Evolutionary conservation across 441 rosid species (phyloP), one percentile per base, ranked within the genome.

Genomic region (Erodium moschatum): DNA sequence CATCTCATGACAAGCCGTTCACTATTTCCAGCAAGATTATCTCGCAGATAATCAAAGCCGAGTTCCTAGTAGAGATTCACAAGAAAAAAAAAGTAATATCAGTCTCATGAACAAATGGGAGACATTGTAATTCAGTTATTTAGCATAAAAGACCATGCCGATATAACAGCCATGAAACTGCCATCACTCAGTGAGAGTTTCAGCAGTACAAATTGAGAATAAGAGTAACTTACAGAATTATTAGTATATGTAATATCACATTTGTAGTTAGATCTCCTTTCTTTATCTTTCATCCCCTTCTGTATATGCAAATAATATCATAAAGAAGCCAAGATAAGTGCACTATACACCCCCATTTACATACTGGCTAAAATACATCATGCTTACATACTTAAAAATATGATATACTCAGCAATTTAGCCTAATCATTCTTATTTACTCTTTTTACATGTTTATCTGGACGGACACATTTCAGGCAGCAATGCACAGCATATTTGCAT

Each of bases 1-100:
- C 98, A 92, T 92, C 94, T 87, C 98, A 90, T 90, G 38, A 92
- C 98, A 82, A 92, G 97, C 75, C 90, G 90, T 67, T 83, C 92
- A 69, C 83, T 77, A 54, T 81, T 89, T 74, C 84, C 83, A 69
- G 96, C 87, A 77, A 92, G 97, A 79, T 92, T 92, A 76, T 92
- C 98, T 35, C 98, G 93, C 66, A 92, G 83, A 84, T 92, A 92
- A 87, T 92, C 98, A 85, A 92, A 92, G 72, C 98, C 98, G 82
- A 92, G 97, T 77, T 92, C 98, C 97, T 92, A 18, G 81, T 72
- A 50, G 38, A 71, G 58, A 81, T 77, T 66, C 70, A 74, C 35
- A 29, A 4, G 4, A 29, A 29, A 72, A 61, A n/a, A 58, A 68
- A 48, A 76, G 29, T 15, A 73, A 70, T 67, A 71, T 66, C 62